A percentile compares a stretch with the other conserved stretches of the same genome.
Evolutionary conservation across 768 basidiomycete species (phyloP).

Genomic region (Candolleomyces aberdarensis): DNA sequence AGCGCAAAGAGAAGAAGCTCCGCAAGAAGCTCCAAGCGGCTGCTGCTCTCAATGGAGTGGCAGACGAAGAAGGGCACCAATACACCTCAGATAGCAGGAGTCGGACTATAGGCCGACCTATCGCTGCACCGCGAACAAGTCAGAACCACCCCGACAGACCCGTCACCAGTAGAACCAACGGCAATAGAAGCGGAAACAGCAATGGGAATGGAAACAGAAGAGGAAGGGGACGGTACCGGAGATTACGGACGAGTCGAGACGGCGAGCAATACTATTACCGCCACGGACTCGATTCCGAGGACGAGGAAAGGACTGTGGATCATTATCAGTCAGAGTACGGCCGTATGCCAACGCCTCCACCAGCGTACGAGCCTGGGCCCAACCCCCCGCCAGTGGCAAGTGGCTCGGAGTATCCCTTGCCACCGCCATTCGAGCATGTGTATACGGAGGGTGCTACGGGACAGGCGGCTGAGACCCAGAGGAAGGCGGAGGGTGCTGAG

Average conservation of each 20-base stretch:
- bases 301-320: background rate
- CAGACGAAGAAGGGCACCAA: background rate
- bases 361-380: background rate
- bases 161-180: background rate
- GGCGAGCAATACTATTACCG: too few relatives aligned
- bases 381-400: background rate
- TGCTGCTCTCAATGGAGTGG: background rate
- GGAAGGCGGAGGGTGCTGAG: background rate
- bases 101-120: background rate
- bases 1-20: background rate
- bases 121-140: background rate
- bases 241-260: too few relatives aligned
- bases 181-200: background rate
- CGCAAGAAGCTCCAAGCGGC: background rate
- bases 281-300: too few relatives aligned
- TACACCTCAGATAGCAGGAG: background rate
- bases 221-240: too few relatives aligned
- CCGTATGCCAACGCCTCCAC: background rate
- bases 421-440: background rate
- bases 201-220: background rate
- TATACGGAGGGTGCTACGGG: background rate
- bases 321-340: background rate
- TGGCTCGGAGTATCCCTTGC: background rate
- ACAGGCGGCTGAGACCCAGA: background rate
- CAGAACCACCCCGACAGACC: background rate